Evolutionary conservation across 768 basidiomycete genomes (phyloP), one percentile per base, ranked within the genome.

Genomic region (Tricholoma terreum): DNA sequence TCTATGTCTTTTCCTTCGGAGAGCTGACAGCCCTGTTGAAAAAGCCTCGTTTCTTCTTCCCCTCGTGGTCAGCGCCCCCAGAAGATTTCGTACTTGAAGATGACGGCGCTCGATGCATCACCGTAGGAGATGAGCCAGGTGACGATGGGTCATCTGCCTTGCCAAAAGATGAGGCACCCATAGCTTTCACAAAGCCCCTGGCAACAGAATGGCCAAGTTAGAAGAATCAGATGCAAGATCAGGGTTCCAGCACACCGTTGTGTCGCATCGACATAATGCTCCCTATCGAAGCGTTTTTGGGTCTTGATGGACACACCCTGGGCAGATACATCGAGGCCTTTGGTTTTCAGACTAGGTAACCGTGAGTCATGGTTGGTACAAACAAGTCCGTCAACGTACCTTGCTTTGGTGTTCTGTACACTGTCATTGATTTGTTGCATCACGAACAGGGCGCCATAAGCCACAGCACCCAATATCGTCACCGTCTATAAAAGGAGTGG

Each of bases 261-360:
- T 14, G 87, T 89, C 6, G 87, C 86, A 63, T 89, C 87, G 3
- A 90, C 73, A 58, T 90, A 90, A 40, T 81, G 78, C 53, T 86
- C 82, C 38, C 84, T 75, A 58, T 83, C 82, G 59, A 86, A 79
- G 6, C 79, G 77, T 57, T 77, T 80, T 19, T 76, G 67, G 1
- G 87, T 90, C 71, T 87, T 88, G 42, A 90, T 75, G 0, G 85
- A 80, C 11, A 90, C 75, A 3, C 89, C 89, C 3, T 74, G 72
- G n/a, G 75, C 69, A 0, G 86, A 84, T 46, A 90, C 69, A 30
- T 82, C 70, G 50, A 84, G 71, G 7, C 88, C 88, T 58, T 74
- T 77, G 9, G 72, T 71, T 67, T 85, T 83, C 49, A 90, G 71
- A 46, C 85, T 87, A 52, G 21, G 14, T 27, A 31, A 53, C 40